Base-by-base conservation (phyloP, 352 stramenopile genomes). In the Globisporangium polare region DNA sequence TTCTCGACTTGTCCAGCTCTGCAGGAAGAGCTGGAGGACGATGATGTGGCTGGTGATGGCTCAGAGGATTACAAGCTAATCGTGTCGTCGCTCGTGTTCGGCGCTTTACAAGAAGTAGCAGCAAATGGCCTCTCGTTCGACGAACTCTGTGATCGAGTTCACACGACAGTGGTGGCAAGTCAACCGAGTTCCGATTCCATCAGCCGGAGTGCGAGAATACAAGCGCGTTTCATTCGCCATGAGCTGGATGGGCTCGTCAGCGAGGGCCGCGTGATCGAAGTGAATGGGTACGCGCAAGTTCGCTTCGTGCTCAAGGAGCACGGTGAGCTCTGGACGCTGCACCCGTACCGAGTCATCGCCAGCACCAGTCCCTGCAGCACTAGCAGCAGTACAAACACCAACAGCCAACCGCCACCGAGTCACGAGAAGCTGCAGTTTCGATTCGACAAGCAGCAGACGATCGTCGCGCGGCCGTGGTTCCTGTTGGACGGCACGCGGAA, bases 401-500 rank as follows among this genome's bases (percentile, higher is more conserved):
- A 26, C 43, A 27, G 8, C 13, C 71, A 83, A 24, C 69, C n/a
- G n/a, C n/a, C 74, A 0, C 29, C 31, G 5, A 73, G 65, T 8
- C 77, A 73, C 15, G 70, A 80, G n/a, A 89, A 92, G 31, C 63
- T 90, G 50, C 77, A 82, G 33, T 89, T 94, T 41, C 35, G 76
- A 8, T 93, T 95, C 42, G 83, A 92, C 46, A 84, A 89, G 53
- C 65, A 75, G 46, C 69, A 58, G 46, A 64, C 72, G 5, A 58
- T 92, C 50, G 71, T 90, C 13, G 74, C 82, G 53, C 74, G 76
- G 0, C 84, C 86, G 17, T 95, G 86, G 86, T 65, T 89, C 53
- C 77, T 90, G 51, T 69, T 95, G 31, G 80, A 95, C 62, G 86
- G 86, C 8, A 81, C 63, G 15, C 37, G 73, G 2, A 95, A 95